Base-by-base conservation (phyloP, 495 filamentous ascomycete genomes). In the Haplographium delicatum region DNA sequence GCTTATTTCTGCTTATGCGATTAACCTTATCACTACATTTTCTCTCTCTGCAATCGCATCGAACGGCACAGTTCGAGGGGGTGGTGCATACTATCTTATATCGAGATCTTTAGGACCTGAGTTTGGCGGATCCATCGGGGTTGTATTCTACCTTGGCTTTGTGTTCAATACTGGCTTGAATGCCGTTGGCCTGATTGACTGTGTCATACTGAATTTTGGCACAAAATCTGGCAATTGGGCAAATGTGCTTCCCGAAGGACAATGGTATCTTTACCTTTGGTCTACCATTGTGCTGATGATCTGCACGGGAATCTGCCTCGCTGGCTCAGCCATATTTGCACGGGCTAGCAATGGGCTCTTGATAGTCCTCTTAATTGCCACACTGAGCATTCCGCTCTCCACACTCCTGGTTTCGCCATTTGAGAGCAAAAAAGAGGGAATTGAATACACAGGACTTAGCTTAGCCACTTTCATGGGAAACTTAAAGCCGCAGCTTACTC, bases 161-260 rank as follows among this genome's bases (percentile, higher is more conserved):
- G 84, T 87, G 1, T 78, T 95, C 62, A 94, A 93, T 63, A 91
- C 89, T 2, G 86, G 85, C 13, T 84, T 95, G 76, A 95, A 95
- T 60, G 83, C 90, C 10, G 87, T 93, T 24, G 89, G 89, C 66
- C 73, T 95, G 48, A 78, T 95, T 51, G 86, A 93, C 62, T 93
- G 88, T 57, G 67, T 95, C 34, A 82, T 76, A 45, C 73, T 89
- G 48, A 91, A 93, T 53, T 81, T 91, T 59, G 88, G 88, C 0
- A 58, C 67, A 2, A 53, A 65, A 27, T 69, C 74, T 30, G 84
- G 84, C 3, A 77, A 74, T 31, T 78, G 76, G 73, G 65, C 70
- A 25, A 71, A 83, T 37, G 72, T 79, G 46, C 73, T 95, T 40
- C 75, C 79, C 0, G 80, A 89, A 59, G 81, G 82, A 3, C 70